Evolutionary conservation across 2,329 filamentous ascomycete species (phyloP), one percentile per base, ranked within the genome.

Genomic region (Penicillium digitatum): DNA sequence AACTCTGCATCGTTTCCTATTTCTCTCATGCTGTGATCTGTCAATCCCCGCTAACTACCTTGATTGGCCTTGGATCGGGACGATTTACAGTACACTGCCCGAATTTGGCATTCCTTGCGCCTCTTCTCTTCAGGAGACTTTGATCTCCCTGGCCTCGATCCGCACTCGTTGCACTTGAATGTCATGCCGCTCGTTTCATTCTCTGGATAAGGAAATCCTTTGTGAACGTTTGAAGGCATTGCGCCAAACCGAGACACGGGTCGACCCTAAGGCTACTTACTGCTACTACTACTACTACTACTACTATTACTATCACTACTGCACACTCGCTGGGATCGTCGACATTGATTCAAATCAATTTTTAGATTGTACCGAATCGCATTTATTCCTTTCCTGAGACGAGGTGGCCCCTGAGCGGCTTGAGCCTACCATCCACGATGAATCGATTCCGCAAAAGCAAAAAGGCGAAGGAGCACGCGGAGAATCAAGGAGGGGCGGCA

Each of bases 371-470:
- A 34, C 22, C 26, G 12, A 38, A 47, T 26, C 16, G 20, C 42
- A 39, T 39, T 26, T 32, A 27, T 35, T 47, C 29, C 45, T 49
- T 39, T 38, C 40, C 39, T 14, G 35, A 22, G 20, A 42, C 44
- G 34, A 38, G 42, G 38, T 22, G 31, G 5, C n/a, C 16, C 12
- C 52, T n/a, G 42, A 54, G 40, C 49, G 27, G 37, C 27, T 43
- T 11, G 2, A 43, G 8, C 22, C 32, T 29, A 43, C 20, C 22
- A 52, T 31, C 38, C 56, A 64, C 52, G 52, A 76, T 76, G 74
- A 74, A 76, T 63, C 69, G 71, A 38, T 75, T 76, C 54, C 69
- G 73, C 52, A 75, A 70, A 48, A 65, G 66, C 47, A 76, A 72
- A 62, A 76, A 75, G 67, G 56, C 67, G 57, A 71, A 67, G 58